Evolutionary conservation across 495 filamentous ascomycete genomes (phyloP).

Genomic region (Penicillium bovifimosum): DNA sequence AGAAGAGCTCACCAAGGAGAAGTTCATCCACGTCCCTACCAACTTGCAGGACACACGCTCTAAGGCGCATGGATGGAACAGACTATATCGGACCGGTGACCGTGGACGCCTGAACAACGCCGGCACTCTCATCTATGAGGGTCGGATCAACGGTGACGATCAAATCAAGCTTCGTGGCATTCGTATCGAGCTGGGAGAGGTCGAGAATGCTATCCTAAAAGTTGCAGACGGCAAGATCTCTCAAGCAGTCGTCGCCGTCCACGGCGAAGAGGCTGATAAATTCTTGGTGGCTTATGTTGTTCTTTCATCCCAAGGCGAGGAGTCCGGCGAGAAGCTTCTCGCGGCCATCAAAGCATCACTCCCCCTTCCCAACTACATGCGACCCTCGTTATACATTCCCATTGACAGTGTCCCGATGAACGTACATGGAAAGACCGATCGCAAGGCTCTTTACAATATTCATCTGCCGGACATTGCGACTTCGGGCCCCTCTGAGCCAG

Average conservation of each 20-base stretch:
- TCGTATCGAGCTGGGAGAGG: constrained; percentile 46
- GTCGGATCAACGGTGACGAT: constrained; percentile 34
- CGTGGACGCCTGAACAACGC: constrained; percentile 12
- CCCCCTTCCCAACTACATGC: constrained; percentile 38
- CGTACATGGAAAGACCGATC: constrained; percentile 31
- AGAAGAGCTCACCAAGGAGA: no score
- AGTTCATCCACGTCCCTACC: constrained; percentile 22
- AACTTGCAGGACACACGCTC: no score
- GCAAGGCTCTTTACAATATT: no score
- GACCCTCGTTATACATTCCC: constrained; percentile 25
- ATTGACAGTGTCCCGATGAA: constrained; percentile 32
- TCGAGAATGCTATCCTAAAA: constrained; percentile 33
- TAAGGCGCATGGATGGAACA: no score
- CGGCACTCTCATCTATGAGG: constrained; percentile 24
- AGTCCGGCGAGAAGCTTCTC: not conserved
- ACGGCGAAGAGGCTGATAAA: not conserved
- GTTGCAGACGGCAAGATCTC: constrained; percentile 16
- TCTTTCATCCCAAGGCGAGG: not conserved
- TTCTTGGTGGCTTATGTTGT: constrained; percentile 34
- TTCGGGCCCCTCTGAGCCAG: no score
- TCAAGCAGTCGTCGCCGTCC: constrained; percentile 26
- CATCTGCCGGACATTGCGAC: no score
- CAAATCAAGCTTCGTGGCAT: constrained; percentile 48
- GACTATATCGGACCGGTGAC: constrained; percentile 22
- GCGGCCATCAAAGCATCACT: not conserved